Conservation (phyloP, 495 filamentous ascomycete species). For the Lasiosphaeria hispida region DNA sequence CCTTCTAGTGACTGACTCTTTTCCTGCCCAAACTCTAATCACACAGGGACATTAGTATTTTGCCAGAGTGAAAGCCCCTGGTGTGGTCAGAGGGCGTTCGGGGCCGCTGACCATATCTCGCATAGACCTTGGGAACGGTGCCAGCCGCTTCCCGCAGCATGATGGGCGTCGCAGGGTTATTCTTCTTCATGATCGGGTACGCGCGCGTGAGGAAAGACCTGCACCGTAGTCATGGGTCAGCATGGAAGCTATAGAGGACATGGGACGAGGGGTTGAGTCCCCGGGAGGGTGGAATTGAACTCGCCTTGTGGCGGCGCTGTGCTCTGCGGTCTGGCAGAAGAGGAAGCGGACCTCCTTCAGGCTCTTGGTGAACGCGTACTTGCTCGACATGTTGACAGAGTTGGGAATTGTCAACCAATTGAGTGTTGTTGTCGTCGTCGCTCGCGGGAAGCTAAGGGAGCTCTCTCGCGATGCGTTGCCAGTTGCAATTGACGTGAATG, state of each 20-base stretch:
- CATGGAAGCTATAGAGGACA: neutral
- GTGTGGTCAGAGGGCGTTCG: neutral
- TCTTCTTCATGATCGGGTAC: constrained; percentile 99
- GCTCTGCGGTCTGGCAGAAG: constrained; percentile 89
- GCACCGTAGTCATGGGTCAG: constrained; percentile 12
- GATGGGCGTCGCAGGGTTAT: constrained; percentile 93
- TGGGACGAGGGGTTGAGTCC: neutral
- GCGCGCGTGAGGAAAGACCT: constrained; percentile 88
- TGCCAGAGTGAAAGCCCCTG: neutral
- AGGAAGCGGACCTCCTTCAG: constrained; percentile 96
- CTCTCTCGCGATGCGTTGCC: constrained; percentile 3
- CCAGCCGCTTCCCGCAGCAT: constrained; percentile 86
- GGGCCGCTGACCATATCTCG: constrained; percentile 77
- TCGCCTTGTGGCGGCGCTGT: constrained; percentile 82
- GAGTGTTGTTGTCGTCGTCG: constrained; percentile 9
- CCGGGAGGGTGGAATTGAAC: constrained; percentile 14
- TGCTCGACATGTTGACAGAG: constrained; percentile 67
- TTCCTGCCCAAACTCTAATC: constrained; percentile 80
- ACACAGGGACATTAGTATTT: neutral
- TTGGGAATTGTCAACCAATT: constrained; percentile 22
- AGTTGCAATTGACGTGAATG: neutral
- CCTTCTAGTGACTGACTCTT: constrained; percentile 79
- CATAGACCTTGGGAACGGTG: constrained; percentile 79
- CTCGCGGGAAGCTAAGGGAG: constrained; percentile 11
- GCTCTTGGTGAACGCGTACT: constrained; percentile 83